Base-by-base conservation (phyloP, 495 filamentous ascomycete genomes). In the Neurospora sp. region DNA sequence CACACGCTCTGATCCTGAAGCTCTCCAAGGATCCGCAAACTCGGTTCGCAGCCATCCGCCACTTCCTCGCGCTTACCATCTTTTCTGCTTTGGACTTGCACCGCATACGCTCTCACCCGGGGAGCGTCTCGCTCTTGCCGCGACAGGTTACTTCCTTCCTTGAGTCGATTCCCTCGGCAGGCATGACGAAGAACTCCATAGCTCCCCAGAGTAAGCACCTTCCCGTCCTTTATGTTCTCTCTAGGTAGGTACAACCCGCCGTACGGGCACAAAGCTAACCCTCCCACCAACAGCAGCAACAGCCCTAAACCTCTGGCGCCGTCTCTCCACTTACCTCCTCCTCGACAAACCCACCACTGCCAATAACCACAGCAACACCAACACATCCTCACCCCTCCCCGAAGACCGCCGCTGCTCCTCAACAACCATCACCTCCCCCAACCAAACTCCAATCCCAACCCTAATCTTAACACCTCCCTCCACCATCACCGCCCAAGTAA, bases 281-380 rank as follows among this genome's bases (percentile, higher is more conserved):
- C 3, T 3, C 31, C 3, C 0, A n/a, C 14, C 0, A 20, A 37
- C 61, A 83, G 81, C 73, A 8, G 44, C 75, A 16, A 53, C 80
- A 16, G 81, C 81, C 16, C 73, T 81, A 38, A 75, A 75, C 71
- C 73, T 75, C 39, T 82, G 81, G 81, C 77, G 81, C 44, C 74
- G 73, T n/a, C 70, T 83, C 3, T 80, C 81, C 5, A 77, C 80
- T 5, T 83, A 78, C 71, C 72, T 83, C 8, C 80, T 83, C 53
- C 53, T 65, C 27, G 53, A 65, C 14, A 65, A 65, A 18, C 53
- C 53, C 53, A 35, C 31, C 5, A 16, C 22, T 22, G 5, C 2
- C 53, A 65, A 5, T 5, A 61, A 61, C 31, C 3, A 22, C n/a
- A 44, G 4, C 35, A 37, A 5, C 35, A 37, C 4, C 35, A 37